Conservation (phyloP, 2,329 filamentous ascomycete genomes). For the Beauveria brongniartii region DNA sequence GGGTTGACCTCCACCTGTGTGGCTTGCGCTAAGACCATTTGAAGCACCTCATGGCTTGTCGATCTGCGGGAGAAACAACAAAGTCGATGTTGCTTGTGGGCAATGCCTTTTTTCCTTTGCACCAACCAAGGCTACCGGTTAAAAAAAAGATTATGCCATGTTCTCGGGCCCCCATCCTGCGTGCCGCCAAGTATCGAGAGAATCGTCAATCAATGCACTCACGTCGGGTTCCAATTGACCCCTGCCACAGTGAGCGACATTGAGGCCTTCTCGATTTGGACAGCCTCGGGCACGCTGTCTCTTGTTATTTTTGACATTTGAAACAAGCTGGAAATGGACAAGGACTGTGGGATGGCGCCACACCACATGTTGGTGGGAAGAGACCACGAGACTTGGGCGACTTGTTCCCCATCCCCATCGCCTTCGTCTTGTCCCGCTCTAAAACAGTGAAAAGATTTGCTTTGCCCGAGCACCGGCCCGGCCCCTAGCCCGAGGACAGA, state of each 20-base stretch:
- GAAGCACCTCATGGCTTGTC: slow-evolving; percentile 1
- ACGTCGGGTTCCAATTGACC: neutral
- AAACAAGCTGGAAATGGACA: slow-evolving; percentile 4
- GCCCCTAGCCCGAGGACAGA: neutral
- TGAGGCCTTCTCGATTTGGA: neutral
- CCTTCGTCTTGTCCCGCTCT: neutral
- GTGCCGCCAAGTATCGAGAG: no score
- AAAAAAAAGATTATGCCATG: no score
- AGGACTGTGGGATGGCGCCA: neutral
- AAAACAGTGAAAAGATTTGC: no score
- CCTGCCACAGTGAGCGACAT: neutral
- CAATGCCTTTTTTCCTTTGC: neutral
- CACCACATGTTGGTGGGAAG: neutral
- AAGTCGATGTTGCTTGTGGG: neutral
- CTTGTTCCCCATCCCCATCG: neutral
- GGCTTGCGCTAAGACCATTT: neutral
- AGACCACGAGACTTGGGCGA: no score
- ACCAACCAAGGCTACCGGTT: no score
- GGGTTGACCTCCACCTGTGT: neutral
- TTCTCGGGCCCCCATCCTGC: neutral
- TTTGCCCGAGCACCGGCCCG: slow-evolving; percentile 7
- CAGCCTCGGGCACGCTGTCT: neutral
- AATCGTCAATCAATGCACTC: neutral
- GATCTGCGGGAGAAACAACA: neutral
- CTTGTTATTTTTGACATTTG: slow-evolving; percentile 2